Base-by-base conservation (phyloP, 805 yeast species). In the Saturnispora ahearnii region DNA sequence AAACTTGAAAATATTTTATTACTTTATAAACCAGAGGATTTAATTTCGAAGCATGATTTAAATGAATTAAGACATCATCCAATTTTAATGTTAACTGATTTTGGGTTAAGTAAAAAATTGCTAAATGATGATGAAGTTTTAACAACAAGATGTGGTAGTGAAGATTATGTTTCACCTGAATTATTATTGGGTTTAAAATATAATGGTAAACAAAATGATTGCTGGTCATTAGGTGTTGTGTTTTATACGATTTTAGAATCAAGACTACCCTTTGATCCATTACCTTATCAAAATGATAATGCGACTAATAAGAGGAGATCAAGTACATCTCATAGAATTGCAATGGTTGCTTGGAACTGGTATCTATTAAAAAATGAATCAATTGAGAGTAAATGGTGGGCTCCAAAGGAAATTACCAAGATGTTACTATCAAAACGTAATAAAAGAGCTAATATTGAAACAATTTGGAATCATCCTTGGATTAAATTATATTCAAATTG, bases 191-290 rank as follows among this genome's bases (percentile, higher is more conserved):
- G 98, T 1, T 73, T 87, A 50, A 84, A 88, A 6, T 93, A 93
- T 61, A 91, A 91, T 59, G 99, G 99, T 11, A 76, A 85, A 47
- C 80, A 87, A 55, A 84, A 93, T 45, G 99, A 93, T 64, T 73
- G 90, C 18, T 93, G 99, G 99, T 87, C 97, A 1, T 65, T 90
- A 9, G 99, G 99, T 2, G 98, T 93, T 3, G 70, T 90, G n/a
- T 67, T 90, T 1, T 93, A 89, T 60, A 79, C 95, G 1, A 68
- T 91, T 28, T 64, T 93, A 58, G 99, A 93, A 59, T 82, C 87
- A 40, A 65, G 96, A 50, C 70, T 93, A 44, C 99, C 99, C 4
- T 93, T 93, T 70, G 99, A 93, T 62, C 79, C 87, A 2, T 83
- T 90, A 2, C 90, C 89, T 2, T 69, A 71, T 44, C 68, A 71